Evolutionary conservation across 495 filamentous ascomycete genomes (phyloP).

Genomic region (Talaromyces liani): DNA sequence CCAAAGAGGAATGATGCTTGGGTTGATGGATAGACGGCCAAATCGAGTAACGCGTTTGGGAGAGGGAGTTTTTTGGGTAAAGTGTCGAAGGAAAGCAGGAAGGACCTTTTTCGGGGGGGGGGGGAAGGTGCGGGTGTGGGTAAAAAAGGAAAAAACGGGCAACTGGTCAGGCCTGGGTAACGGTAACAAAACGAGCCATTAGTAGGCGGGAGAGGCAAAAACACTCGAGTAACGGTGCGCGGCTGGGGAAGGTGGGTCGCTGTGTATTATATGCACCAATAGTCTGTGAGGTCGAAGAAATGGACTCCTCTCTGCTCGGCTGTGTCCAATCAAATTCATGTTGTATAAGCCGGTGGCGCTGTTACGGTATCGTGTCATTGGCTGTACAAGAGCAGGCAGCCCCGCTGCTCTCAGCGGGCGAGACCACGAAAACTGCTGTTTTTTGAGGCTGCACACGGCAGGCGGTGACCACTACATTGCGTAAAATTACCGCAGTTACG

Average conservation of each 20-base stretch:
- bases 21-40: constrained; percentile 30
- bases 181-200: not conserved
- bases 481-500: not conserved
- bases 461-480: constrained; percentile 1
- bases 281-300: not conserved
- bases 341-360: not conserved
- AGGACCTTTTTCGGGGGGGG: constrained; percentile 5
- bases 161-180: not conserved
- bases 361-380: not conserved
- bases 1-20: constrained; percentile 44
- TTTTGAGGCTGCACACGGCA: constrained; percentile 5
- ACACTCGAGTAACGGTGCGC: constrained; percentile 7
- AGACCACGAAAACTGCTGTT: constrained; percentile 2
- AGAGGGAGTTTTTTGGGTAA: constrained; percentile 16
- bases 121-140: constrained; percentile 5
- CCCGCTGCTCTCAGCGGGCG: not conserved
- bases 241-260: constrained; percentile 1
- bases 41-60: constrained; percentile 48
- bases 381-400: not conserved
- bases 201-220: constrained; percentile 20
- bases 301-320: not conserved
- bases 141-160: constrained; percentile 4
- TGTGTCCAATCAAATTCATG: not conserved
- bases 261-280: not conserved
- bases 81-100: constrained; percentile 8